Conservation (phyloP, 2,329 filamentous ascomycete species). For the Fusarium transvaalense region DNA sequence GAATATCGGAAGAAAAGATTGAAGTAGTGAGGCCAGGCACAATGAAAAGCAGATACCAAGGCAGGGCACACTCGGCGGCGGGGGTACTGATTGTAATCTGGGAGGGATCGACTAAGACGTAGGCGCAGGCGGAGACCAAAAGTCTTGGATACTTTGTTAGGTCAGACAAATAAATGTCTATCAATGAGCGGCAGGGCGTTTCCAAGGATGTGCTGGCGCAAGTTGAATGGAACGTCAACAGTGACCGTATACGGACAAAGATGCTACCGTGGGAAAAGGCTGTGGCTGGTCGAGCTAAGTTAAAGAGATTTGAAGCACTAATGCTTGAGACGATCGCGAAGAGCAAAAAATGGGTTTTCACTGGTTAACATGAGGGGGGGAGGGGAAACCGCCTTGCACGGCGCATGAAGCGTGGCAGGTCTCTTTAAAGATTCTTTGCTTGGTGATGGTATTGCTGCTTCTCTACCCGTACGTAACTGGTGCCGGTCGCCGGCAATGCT, state of each 20-base stretch:
- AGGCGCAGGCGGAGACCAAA: slow-evolving; percentile 34
- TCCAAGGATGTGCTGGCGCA: slow-evolving; percentile 36
- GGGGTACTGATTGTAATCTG: slow-evolving; percentile 24
- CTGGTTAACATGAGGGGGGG: slow-evolving; percentile 38
- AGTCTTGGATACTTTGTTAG: slow-evolving; percentile 28
- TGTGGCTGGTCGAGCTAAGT: slow-evolving; percentile 35
- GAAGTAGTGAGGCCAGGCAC: slow-evolving; percentile 25
- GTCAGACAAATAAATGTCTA: slow-evolving; percentile 23
- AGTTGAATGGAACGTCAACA: slow-evolving; percentile 26
- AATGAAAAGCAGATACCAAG: slow-evolving; percentile 28
- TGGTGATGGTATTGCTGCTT: slow-evolving; percentile 19
- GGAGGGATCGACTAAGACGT: slow-evolving; percentile 39
- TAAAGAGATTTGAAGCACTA: slow-evolving; percentile 24
- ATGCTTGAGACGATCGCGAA: slow-evolving; percentile 34
- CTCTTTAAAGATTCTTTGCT: slow-evolving; percentile 40
- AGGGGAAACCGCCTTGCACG: slow-evolving; percentile 26
- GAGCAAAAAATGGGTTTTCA: slow-evolving; percentile 34
- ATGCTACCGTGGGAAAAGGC: slow-evolving; percentile 17
- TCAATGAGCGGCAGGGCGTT: slow-evolving; percentile 34
- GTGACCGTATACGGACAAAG: slow-evolving; percentile 26
- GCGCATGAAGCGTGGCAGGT: slow-evolving; percentile 46
- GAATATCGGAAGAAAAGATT: slow-evolving; percentile 22
- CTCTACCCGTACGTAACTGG: not conserved
- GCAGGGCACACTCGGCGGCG: slow-evolving; percentile 36
- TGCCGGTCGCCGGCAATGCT: slow-evolving; percentile 8